A percentile compares a stretch with the other conserved stretches of the same genome.
These are phyloP conservation scores for Vigna angularis DNA, from an alignment of 306 rosid genomes.

Conservation along the genomic window DNA sequence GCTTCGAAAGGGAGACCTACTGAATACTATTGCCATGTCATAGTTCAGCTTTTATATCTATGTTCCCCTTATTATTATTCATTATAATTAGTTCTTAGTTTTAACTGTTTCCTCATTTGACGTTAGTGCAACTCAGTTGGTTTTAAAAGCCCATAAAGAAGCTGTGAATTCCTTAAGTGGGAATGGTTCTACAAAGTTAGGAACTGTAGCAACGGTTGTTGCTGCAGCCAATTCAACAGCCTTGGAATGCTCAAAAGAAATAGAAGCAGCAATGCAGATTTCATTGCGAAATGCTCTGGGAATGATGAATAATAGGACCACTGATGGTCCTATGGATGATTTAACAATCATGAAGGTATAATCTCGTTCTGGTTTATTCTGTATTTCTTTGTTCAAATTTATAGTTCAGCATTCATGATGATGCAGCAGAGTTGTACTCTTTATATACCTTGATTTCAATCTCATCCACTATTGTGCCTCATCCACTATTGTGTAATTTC, in stretches of 20 bases:
- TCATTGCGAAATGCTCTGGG: constrained; percentile 93
- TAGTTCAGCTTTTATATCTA: constrained; percentile 21
- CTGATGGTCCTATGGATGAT: constrained; percentile 97
- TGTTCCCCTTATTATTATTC: constrained; percentile 16
- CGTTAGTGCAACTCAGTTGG: constrained; percentile 90
- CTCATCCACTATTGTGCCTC: not conserved
- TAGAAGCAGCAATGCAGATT: constrained; percentile 98
- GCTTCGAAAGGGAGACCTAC: constrained; percentile 1
- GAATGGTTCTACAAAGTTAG: constrained; percentile 86
- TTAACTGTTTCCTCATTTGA: constrained; percentile 34
- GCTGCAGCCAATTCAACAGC: constrained; percentile 99
- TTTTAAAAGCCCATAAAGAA: constrained; percentile 96
- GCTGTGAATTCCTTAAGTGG: constrained; percentile 98
- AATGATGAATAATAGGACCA: constrained; percentile 68
- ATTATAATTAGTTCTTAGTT: constrained; percentile 5
- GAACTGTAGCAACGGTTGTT: constrained; percentile 96
- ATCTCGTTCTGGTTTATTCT: constrained; percentile 17
- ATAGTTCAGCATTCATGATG: constrained; percentile 24
- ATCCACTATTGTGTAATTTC: constrained; percentile 15
- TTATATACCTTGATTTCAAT: constrained; percentile 21
- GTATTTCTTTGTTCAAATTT: constrained; percentile 20
- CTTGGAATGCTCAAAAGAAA: constrained; percentile 87
- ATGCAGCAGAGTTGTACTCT: not conserved
- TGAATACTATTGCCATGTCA: not conserved
- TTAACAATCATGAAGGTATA: constrained; percentile 92